Base-by-base conservation (phyloP, 805 yeast species). In the Dipodascus geniculatus region DNA sequence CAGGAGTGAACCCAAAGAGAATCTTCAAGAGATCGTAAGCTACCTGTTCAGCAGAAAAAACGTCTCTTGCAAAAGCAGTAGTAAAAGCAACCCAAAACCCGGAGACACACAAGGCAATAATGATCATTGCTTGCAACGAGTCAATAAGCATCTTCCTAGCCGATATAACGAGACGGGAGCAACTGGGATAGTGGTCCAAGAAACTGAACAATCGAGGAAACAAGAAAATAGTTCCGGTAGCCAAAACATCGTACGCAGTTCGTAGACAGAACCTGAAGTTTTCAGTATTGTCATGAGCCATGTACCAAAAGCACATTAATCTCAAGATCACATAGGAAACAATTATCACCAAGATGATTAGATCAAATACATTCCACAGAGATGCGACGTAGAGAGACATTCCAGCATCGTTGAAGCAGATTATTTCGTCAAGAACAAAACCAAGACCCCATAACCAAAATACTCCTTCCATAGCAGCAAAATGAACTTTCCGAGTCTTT, bases 1-100 rank as follows among this genome's bases (percentile, higher is more conserved):
- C 77, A 0, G 83, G 82, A 1, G 83, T 79, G 61, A 75, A 79
- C 0, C 83, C 83, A 61, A 78, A 78, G 56, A 79, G 71, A 2
- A 79, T 68, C 61, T 77, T 76, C 48, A 78, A 63, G 70, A 78
- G 69, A 55, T 75, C 79, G 60, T 73, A 78, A 14, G 79, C 75
- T 22, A 79, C 78, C 35, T 73, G 70, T 42, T 67, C 63, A 19
- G 75, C 67, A 1, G 70, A 66, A 51, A 72, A 66, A 38, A 71
- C 62, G 51, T 73, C 73, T 11, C 69, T 60, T 2, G 78, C 77
- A 57, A 71, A 71, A 44, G 77, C 67, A 49, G 76, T 70, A 6
- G 79, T 72, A 56, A 79, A 75, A 38, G 79, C 75, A 22, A 79
- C 73, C 70, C 78, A 79, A 59, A 79, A 79, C 1, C 83, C 83